Conservation (phyloP, 306 rosid genomes). For the Lupinus albus region DNA sequence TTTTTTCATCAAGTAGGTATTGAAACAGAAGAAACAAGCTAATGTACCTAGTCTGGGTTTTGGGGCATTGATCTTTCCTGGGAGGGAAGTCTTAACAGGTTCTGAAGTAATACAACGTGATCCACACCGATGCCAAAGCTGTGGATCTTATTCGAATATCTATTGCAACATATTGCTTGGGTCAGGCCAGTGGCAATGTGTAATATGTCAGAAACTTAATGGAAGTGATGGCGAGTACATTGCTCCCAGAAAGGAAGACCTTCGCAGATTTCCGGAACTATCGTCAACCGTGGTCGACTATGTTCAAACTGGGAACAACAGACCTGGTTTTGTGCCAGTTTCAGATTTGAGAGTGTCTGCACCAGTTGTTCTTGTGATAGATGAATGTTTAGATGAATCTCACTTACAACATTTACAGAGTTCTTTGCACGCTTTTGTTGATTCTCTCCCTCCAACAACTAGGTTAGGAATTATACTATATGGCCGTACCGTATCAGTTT, state of each 20-base stretch:
- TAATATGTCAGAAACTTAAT: slow-evolving; percentile 79
- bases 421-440: slow-evolving; percentile 94
- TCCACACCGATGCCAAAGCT: slow-evolving; percentile 91
- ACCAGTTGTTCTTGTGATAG: slow-evolving; percentile 87
- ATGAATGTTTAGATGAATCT: slow-evolving; percentile 92
- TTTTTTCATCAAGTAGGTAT: slow-evolving; percentile 54
- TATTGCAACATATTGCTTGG: slow-evolving; percentile 84
- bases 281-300: slow-evolving; percentile 86
- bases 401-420: slow-evolving; percentile 89
- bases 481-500: slow-evolving; percentile 93
- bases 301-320: slow-evolving; percentile 82
- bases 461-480: slow-evolving; percentile 84
- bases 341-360: slow-evolving; percentile 91
- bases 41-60: slow-evolving; percentile 96
- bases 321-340: slow-evolving; percentile 96
- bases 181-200: slow-evolving; percentile 99
- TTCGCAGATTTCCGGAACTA: slow-evolving; percentile 76
- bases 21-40: slow-evolving; percentile 86
- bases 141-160: slow-evolving; percentile 91
- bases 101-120: slow-evolving; percentile 87
- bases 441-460: slow-evolving; percentile 80
- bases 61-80: slow-evolving; percentile 94
- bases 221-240: slow-evolving; percentile 87
- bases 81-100: slow-evolving; percentile 77
- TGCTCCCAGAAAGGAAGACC: slow-evolving; percentile 77